A percentile compares a stretch with the other conserved stretches of the same genome.
These are phyloP conservation scores for Takashimella koratensis DNA, from an alignment of 1,284 basidiomycete genomes.

Conservation along the genomic window DNA sequence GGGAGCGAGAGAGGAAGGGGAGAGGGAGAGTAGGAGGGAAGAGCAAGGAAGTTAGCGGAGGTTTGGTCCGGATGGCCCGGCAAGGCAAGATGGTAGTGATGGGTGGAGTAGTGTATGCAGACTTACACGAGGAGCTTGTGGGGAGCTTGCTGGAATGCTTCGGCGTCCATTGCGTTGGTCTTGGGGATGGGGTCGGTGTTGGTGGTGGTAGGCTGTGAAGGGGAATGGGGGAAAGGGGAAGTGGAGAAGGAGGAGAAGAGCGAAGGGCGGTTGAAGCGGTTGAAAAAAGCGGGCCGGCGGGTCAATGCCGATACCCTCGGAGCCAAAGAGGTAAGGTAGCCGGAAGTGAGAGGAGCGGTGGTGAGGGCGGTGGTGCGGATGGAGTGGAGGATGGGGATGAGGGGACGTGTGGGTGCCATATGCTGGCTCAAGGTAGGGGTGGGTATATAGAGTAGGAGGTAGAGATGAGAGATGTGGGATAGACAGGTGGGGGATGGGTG, in stretches of 20 bases:
- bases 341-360: neutral
- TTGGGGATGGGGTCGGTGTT: neutral
- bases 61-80: neutral
- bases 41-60: neutral
- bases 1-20: neutral
- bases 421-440: neutral
- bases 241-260: neutral
- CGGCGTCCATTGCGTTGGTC: neutral
- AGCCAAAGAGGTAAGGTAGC: neutral
- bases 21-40: neutral
- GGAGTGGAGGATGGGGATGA: slow-evolving; percentile 1
- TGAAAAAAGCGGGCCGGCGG: neutral
- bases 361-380: neutral
- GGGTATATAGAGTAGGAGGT: too few relatives aligned
- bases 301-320: neutral
- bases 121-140: slow-evolving; percentile 49
- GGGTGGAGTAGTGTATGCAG: neutral
- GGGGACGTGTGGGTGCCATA: neutral
- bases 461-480: too few relatives aligned
- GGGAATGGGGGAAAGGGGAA: neutral
- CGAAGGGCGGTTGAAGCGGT: neutral
- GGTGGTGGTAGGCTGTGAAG: neutral
- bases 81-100: neutral
- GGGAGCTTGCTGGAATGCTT: slow-evolving; percentile 34
- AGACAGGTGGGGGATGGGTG: too few relatives aligned